These are phyloP conservation scores for Fraxinus angustifolia DNA, from an alignment of 305 asterid species.

Conservation along the genomic window DNA sequence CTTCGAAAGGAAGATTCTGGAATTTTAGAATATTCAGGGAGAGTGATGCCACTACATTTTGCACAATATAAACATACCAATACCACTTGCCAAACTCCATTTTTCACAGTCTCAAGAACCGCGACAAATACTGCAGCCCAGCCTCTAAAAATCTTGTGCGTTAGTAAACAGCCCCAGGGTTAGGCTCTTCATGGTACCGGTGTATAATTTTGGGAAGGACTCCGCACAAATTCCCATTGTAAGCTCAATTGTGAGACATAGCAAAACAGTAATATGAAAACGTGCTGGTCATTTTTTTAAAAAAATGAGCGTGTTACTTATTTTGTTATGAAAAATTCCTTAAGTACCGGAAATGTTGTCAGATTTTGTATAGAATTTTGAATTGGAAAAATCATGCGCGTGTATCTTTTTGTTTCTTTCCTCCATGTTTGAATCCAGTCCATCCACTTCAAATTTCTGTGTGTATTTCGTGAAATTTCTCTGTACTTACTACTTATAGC, in stretches of 20 bases:
- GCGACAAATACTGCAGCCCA: background rate
- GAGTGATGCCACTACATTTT: slow-evolving; percentile 49
- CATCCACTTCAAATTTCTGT: too few species aligned
- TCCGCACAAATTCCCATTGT: background rate
- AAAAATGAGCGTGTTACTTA: background rate
- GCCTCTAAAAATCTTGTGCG: background rate
- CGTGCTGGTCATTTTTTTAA: background rate
- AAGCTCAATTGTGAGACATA: background rate
- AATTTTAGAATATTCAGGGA: slow-evolving; percentile 41
- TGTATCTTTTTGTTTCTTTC: too few species aligned
- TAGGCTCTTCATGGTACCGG: background rate
- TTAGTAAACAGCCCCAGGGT: background rate
- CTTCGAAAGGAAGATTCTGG: slow-evolving; percentile 83
- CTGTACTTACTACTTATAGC: too few species aligned
- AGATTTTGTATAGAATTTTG: too few species aligned
- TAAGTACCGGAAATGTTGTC: too few species aligned
- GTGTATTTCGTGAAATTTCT: too few species aligned
- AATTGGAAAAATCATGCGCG: too few species aligned
- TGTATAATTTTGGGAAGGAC: background rate
- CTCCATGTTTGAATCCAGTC: too few species aligned
- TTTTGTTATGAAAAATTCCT: too few species aligned
- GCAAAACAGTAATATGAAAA: background rate
- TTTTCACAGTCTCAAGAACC: background rate
- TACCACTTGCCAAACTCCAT: slow-evolving; percentile 5
- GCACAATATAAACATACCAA: slow-evolving; percentile 27